A percentile compares a stretch with the other conserved stretches of the same genome.
Evolutionary conservation across 306 rosid species (phyloP).

Genomic region (Lagenaria siceraria): DNA sequence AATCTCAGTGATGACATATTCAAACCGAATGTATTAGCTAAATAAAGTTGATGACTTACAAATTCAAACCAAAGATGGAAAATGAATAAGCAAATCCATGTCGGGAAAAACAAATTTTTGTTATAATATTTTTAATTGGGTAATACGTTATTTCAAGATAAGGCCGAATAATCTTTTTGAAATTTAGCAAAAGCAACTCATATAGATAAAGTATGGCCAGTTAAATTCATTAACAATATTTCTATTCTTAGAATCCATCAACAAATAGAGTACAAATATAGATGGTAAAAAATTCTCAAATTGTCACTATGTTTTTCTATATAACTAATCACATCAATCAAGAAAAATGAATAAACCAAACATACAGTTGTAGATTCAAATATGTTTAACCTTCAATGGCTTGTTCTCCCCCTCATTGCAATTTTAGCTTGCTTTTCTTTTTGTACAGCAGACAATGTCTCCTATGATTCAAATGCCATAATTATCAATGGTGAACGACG

Average conservation of each 20-base stretch:
- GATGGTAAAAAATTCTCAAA: neutral
- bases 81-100: neutral
- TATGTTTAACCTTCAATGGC: neutral
- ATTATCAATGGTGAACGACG: neutral
- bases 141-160: neutral
- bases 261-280: neutral
- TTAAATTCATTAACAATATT: neutral
- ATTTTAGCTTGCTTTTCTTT: neutral
- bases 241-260: neutral
- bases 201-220: neutral
- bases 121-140: neutral
- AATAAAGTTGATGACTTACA: neutral
- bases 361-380: neutral
- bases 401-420: neutral
- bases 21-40: no score
- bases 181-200: neutral
- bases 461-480: neutral
- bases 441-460: neutral
- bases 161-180: neutral
- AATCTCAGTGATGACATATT: no score
- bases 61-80: neutral
- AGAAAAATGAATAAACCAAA: neutral
- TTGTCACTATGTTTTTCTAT: neutral
- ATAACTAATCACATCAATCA: neutral
- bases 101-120: neutral